A percentile compares a stretch with the other conserved stretches of the same genome.
Evolutionary conservation across 2,329 filamentous ascomycete genomes (phyloP).

Genomic region (Alternaria alternata): DNA sequence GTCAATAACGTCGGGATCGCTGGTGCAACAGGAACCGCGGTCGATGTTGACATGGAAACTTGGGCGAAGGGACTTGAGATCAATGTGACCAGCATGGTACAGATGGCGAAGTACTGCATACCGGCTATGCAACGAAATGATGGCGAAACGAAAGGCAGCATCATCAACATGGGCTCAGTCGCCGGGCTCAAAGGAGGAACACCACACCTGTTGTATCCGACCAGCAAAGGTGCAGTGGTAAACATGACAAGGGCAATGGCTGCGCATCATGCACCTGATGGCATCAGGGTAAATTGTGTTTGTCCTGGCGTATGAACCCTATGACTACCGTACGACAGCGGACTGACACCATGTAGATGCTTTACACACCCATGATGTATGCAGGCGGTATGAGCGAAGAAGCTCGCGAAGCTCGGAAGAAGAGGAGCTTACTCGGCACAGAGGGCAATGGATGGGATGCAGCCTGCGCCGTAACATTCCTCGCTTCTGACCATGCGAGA

Average conservation of each 20-base stretch:
- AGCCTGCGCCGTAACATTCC: slow-evolving; percentile 60
- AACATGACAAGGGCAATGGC: slow-evolving; percentile 67
- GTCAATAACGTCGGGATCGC: slow-evolving; percentile 71
- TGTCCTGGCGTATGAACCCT: slow-evolving; percentile 54
- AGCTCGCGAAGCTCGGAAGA: slow-evolving; percentile 58
- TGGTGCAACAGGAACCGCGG: slow-evolving; percentile 66
- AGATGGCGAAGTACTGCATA: slow-evolving; percentile 69
- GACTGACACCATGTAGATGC: slow-evolving; percentile 45
- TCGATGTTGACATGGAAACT: slow-evolving; percentile 66
- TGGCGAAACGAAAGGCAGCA: slow-evolving; percentile 55
- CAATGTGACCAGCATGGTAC: slow-evolving; percentile 71
- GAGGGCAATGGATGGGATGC: slow-evolving; percentile 65
- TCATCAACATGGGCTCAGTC: slow-evolving; percentile 71
- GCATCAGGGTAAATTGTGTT: slow-evolving; percentile 64
- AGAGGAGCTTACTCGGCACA: slow-evolving; percentile 60
- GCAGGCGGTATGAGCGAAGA: slow-evolving; percentile 60
- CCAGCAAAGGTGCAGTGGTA: slow-evolving; percentile 62
- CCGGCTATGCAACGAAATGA: slow-evolving; percentile 67
- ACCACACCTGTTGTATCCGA: slow-evolving; percentile 63
- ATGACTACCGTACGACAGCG: background rate
- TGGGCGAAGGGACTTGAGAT: slow-evolving; percentile 67
- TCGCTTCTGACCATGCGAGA: slow-evolving; percentile 61
- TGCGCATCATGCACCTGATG: slow-evolving; percentile 60
- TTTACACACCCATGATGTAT: slow-evolving; percentile 66
- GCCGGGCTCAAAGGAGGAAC: slow-evolving; percentile 65